phyloP scores from a whole-genome alignment of 2,329 filamentous ascomycete genomes.

The Neonectria magnoliae region DNA sequence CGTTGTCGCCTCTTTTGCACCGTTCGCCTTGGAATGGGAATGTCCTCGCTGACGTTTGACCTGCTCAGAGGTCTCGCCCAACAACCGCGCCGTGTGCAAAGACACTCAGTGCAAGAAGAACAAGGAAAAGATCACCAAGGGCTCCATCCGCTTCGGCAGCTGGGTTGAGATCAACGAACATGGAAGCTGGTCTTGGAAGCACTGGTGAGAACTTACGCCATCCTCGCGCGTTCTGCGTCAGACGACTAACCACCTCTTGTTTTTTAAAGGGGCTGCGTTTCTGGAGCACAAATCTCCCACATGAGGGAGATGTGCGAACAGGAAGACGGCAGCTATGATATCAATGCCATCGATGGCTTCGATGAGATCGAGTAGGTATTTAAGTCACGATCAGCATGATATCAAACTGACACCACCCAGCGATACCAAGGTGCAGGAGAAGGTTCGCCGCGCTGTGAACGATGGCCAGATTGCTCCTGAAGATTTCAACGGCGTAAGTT shows the following conservation, averaged over 20 bases:
- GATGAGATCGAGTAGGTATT: conserved; percentile 71
- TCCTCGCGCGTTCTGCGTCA: conserved; percentile 1
- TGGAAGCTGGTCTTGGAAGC: conserved; percentile 79
- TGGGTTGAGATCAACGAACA: conserved; percentile 73
- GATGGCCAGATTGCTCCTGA: conserved; percentile 85
- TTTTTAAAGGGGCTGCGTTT: conserved; percentile 81
- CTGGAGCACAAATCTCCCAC: conserved; percentile 76
- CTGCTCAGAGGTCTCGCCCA: conserved; percentile 73
- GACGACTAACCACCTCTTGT: conserved; percentile 4
- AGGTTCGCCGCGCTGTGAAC: conserved; percentile 75
- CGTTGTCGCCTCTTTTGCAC: conserved; percentile 7
- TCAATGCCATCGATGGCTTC: conserved; percentile 79
- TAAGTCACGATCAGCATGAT: background rate
- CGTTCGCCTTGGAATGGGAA: conserved; percentile 14
- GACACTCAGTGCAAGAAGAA: conserved; percentile 77
- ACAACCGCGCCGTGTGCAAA: conserved; percentile 78
- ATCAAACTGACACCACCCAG: conserved; percentile 40
- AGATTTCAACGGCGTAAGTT: conserved; percentile 87
- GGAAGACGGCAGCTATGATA: conserved; percentile 62
- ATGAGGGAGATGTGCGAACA: conserved; percentile 66
- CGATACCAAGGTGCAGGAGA: conserved; percentile 73
- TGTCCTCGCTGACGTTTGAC: conserved; percentile 22
- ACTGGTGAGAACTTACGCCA: conserved; percentile 73
- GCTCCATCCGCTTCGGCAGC: conserved; percentile 78
- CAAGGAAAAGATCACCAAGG: conserved; percentile 78